Evolutionary conservation across 768 basidiomycete genomes (phyloP).

Genomic region (Rhodotorula taiwanensis): DNA sequence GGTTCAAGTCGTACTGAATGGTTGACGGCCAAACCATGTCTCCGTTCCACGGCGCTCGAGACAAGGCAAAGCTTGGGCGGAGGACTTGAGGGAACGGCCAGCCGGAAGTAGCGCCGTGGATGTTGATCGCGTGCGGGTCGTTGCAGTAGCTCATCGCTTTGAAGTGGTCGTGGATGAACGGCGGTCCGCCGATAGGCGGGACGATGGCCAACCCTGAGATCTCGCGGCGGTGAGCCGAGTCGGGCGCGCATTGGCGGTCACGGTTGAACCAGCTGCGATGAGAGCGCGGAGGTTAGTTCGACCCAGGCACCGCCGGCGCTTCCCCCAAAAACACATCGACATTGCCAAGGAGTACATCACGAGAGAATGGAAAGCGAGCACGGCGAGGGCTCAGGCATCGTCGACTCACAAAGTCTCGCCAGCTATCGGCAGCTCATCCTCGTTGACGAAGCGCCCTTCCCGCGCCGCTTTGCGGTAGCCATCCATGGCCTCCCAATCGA

Average conservation of each 20-base stretch:
- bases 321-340: too few species aligned
- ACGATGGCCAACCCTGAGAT: neutral
- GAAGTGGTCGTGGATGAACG: constrained; percentile 7
- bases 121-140: neutral
- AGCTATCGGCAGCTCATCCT: neutral
- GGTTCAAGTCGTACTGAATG: constrained; percentile 13
- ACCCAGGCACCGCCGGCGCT: too few species aligned
- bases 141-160: constrained; percentile 10
- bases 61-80: constrained; percentile 8
- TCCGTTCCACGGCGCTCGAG: constrained; percentile 32
- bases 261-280: constrained; percentile 2
- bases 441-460: constrained; percentile 1
- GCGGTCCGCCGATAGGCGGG: neutral
- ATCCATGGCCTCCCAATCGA: neutral
- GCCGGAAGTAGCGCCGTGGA: constrained; percentile 5
- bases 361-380: too few species aligned
- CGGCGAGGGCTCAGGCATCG: too few species aligned
- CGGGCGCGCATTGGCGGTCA: constrained; percentile 9
- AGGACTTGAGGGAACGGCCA: neutral
- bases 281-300: too few species aligned
- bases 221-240: neutral
- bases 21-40: constrained; percentile 31
- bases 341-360: too few species aligned
- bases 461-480: neutral
- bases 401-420: constrained; percentile 2